Evolutionary conservation across 768 basidiomycete genomes (phyloP).

Genomic region (Macrolepiota fuliginosa): DNA sequence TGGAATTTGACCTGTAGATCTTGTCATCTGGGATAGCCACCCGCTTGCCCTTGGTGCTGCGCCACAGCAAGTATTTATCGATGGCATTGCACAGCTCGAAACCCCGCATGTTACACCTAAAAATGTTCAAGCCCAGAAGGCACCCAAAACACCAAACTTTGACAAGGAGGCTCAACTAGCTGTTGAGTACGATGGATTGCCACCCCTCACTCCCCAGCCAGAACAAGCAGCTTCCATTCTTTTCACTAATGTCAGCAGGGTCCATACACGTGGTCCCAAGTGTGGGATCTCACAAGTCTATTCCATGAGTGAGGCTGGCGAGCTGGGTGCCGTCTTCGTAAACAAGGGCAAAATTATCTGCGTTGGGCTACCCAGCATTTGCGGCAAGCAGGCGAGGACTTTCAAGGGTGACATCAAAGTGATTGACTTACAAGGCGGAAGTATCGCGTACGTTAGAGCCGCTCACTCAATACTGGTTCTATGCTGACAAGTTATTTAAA

Average conservation of each 20-base stretch:
- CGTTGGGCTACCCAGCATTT: conserved; percentile 29
- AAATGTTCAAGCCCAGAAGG: conserved; percentile 48
- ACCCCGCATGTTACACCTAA: conserved; percentile 48
- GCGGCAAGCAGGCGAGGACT: conserved; percentile 2
- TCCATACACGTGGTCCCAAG: conserved; percentile 37
- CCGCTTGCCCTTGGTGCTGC: conserved; percentile 77
- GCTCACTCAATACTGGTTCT: conserved; percentile 27
- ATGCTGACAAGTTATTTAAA: conserved; percentile 19
- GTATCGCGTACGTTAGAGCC: conserved; percentile 46
- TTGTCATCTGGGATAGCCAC: conserved; percentile 77
- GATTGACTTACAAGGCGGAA: conserved; percentile 67
- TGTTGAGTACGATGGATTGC: conserved; percentile 60
- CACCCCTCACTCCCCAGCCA: conserved; percentile 50
- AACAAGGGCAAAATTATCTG: conserved; percentile 54
- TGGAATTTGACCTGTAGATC: conserved; percentile 31
- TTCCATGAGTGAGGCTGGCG: conserved; percentile 17
- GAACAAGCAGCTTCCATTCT: conserved; percentile 39
- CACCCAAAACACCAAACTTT: conserved; percentile 58
- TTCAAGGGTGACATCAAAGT: conserved; percentile 23
- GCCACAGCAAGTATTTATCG: conserved; percentile 80
- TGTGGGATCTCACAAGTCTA: conserved; percentile 20
- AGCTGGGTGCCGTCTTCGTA: conserved; percentile 44
- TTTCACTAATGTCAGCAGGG: conserved; percentile 62
- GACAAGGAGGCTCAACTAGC: conserved; percentile 53
- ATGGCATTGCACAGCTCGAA: conserved; percentile 72